Evolutionary conservation across 306 rosid genomes (phyloP).

Genomic region (Senna siamea): DNA sequence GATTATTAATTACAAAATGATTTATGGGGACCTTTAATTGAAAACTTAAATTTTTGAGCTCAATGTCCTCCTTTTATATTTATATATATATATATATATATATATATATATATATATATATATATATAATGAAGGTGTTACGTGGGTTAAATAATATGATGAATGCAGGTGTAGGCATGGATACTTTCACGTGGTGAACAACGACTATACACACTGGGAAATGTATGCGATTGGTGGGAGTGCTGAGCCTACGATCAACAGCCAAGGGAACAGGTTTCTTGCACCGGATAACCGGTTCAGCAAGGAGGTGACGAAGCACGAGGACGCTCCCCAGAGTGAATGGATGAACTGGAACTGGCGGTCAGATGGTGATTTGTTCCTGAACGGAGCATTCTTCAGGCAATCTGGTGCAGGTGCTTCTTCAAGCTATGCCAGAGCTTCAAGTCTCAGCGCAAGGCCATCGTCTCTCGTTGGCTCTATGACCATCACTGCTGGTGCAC

Average conservation of each 20-base stretch:
- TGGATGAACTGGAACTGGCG: slow-evolving; percentile 90
- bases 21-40: no score
- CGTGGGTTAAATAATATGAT: no score
- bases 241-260: slow-evolving; percentile 79
- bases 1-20: no score
- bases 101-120: no score
- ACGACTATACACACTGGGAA: slow-evolving; percentile 94
- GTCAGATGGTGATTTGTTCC: slow-evolving; percentile 77
- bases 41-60: no score
- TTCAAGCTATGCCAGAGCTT: slow-evolving; percentile 71
- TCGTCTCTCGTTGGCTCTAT: slow-evolving; percentile 82
- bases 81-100: no score
- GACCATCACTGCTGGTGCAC: slow-evolving; percentile 78
- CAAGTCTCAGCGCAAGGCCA: slow-evolving; percentile 84
- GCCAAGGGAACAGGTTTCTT: slow-evolving; percentile 84
- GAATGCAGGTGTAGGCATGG: slow-evolving; percentile 79
- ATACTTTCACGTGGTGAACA: slow-evolving; percentile 90
- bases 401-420: slow-evolving; percentile 72
- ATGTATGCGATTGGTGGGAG: slow-evolving; percentile 97
- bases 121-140: no score
- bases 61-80: no score
- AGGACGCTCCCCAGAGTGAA: slow-evolving; percentile 63
- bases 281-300: slow-evolving; percentile 63
- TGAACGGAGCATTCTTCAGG: slow-evolving; percentile 81
- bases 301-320: slow-evolving; percentile 88